Evolutionary conservation across 352 stramenopile genomes (phyloP), one percentile per base, ranked within the genome.

Genomic region (Sclerospora graminicola): DNA sequence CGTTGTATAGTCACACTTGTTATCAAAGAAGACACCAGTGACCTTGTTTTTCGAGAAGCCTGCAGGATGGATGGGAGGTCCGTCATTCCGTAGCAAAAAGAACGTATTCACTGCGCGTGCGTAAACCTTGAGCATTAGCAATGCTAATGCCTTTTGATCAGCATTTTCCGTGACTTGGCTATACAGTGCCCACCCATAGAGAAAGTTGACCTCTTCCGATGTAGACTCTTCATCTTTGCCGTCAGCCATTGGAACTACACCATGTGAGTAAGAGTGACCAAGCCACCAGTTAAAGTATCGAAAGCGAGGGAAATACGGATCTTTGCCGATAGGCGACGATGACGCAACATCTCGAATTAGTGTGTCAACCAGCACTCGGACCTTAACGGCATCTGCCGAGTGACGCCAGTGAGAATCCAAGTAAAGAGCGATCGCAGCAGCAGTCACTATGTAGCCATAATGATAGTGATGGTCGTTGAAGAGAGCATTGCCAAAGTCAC

Each of bases 391-490:
- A 42, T 62, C 58, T 4, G 40, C 26, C 9, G 58, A 72, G 20
- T 62, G 48, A 37, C 62, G 38, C 63, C 69, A 80, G n/a, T 47
- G 34, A 8, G 52, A 30, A 43, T 71, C 51, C 31, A 84, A 48
- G 33, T 72, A 54, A 24, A 80, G 42, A 16, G 56, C 44, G 42
- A 83, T 83, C 14, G 62, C 65, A 18, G 63, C 60, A 0, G 63
- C 73, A 7, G 58, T 79, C 32, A 84, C 67, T 13, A 71, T 53
- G 42, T 85, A 85, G 50, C 73, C 73, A 39, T 82, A 85, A 47
- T 85, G 73, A 26, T 84, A 85, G 48, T 85, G 70, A 45, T 85
- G 73, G 35, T 85, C 73, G 31, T 84, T 85, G 63, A 84, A 85
- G 23, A 82, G 66, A 16, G 54, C 57, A 45, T 83, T 85, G 34